Base-by-base conservation (phyloP, 306 rosid species). In the Cucumis cinereus region DNA sequence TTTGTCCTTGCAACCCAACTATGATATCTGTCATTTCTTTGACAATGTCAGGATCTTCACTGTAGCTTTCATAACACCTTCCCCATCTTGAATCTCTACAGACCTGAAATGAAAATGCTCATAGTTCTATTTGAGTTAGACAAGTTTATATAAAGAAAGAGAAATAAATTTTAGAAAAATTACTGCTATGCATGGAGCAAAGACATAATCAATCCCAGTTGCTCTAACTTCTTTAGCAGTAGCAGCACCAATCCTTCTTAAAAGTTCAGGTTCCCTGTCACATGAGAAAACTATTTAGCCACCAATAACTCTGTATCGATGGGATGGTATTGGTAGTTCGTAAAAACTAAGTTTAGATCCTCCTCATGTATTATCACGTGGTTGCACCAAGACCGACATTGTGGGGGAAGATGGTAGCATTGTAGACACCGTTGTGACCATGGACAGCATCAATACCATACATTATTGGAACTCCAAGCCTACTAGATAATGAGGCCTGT, bases 31-130 rank as follows among this genome's bases (percentile, higher is more conserved):
- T 62, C 74, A 62, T 60, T 12, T 77, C 61, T 16, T 77, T 50
- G 7, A 77, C 79, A 16, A 77, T 62, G 43, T 47, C n/a, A 1
- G 60, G 45, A 28, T 61, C 73, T 76, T 75, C 78, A 26, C 78
- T 59, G 26, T 75, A 75, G 64, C 78, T 75, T 30, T 75, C 78
- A 2, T 75, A 75, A 59, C 78, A 75, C 57, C 78, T 75, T 43
- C 74, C 79, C 79, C 74, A 77, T 30, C 79, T 61, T 3, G 79
- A 60, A 76, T 76, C 79, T 76, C 73, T 59, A 19, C 79, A 76
- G 11, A 76, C 79, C 79, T 76, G 59, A 7, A 28, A 53, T 33
- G 13, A 52, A 43, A 50, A 33, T 64, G 43, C 22, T 64, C 23
- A 17, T 17, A 14, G 71, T 36, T 64, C n/a, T 38, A 16, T 36